Conservation (phyloP, 208 protist species). For the Leishmania martiniquensis region DNA sequence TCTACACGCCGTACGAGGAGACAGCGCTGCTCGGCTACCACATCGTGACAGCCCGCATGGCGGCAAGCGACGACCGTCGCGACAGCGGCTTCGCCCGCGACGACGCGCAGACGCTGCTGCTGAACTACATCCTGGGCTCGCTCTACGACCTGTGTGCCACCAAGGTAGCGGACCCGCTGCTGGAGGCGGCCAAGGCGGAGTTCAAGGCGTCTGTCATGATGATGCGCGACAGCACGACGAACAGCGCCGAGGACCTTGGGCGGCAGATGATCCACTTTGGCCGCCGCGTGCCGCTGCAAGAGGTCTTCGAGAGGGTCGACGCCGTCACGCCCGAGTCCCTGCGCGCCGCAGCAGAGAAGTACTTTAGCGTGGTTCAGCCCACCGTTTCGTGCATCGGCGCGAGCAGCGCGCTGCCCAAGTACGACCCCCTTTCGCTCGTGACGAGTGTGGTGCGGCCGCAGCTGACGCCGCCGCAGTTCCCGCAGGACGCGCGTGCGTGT, state of each 20-base stretch:
- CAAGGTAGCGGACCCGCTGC: slow-evolving; percentile 67
- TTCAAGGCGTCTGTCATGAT: slow-evolving; percentile 94
- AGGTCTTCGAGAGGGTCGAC: slow-evolving; percentile 94
- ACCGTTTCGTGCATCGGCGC: slow-evolving; percentile 82
- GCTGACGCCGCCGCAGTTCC: slow-evolving; percentile 33
- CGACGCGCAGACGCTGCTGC: slow-evolving; percentile 70
- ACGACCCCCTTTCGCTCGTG: slow-evolving; percentile 47
- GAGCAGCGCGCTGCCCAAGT: slow-evolving; percentile 57
- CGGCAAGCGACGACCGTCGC: slow-evolving; percentile 25
- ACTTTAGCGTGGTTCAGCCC: slow-evolving; percentile 56
- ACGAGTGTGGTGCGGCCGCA: slow-evolving; percentile 47
- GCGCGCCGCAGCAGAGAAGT: slow-evolving; percentile 71
- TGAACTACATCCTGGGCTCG: slow-evolving; percentile 71
- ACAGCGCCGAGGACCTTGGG: slow-evolving; percentile 96
- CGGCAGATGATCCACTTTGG: slow-evolving; percentile 96
- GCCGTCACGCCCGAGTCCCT: slow-evolving; percentile 89
- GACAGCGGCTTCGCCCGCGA: slow-evolving; percentile 43
- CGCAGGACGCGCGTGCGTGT: slow-evolving; percentile 21
- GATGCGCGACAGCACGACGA: slow-evolving; percentile 95
- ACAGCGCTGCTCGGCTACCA: slow-evolving; percentile 91
- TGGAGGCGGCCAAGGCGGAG: slow-evolving; percentile 94
- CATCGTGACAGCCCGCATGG: slow-evolving; percentile 69
- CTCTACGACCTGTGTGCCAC: slow-evolving; percentile 71
- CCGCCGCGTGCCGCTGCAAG: slow-evolving; percentile 84
- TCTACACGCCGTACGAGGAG: slow-evolving; percentile 93